Evolutionary conservation across 2,329 filamentous ascomycete genomes (phyloP), one percentile per base, ranked within the genome.

Genomic region (Grosmannia serpens): DNA sequence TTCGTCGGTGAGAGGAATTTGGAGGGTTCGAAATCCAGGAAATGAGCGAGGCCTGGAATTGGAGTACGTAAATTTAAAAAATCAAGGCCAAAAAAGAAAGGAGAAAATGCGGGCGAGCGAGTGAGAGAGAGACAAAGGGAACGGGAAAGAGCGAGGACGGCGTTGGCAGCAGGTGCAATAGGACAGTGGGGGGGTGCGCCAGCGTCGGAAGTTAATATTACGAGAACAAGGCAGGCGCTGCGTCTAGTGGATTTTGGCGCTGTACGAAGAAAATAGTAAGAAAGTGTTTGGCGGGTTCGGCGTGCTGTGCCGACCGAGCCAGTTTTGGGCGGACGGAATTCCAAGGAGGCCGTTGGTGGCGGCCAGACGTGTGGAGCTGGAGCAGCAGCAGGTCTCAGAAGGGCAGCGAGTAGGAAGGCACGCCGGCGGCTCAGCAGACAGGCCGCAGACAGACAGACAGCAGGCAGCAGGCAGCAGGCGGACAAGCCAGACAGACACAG

Each of bases 1-100:
- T 13, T 35, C 26, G 50, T 53, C 31, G 50, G 29, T 80, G 72
- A 54, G 15, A 33, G 52, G 33, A 44, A 54, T 38, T 41, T 41
- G 52, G 52, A 13, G 20, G 33, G 11, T 20, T 41, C 52, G 54
- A 49, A 33, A 31, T 26, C 41, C 22, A 35, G 24, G 49, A 33
- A 29, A 52, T 24, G 22, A 53, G 46, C 49, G n/a, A 20, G n/a
- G 20, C 41, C 41, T 9, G 41, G 49, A 58, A 56, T 49, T 56
- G 38, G 54, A 7, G 26, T 27, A 47, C 41, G 54, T 35, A 49
- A 56, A 56, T 56, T 49, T 17, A 56, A 38, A 57, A 60, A 52
- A 9, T 38, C 41, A 27, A 58, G 50, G 26, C 35, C n/a, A 6
- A 27, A 55, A 55, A 41, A 35, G 24, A 55, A 55, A 38, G 53